phyloP scores from a whole-genome alignment of 2,329 filamentous ascomycete species.

The Mollisia scopiformis region DNA sequence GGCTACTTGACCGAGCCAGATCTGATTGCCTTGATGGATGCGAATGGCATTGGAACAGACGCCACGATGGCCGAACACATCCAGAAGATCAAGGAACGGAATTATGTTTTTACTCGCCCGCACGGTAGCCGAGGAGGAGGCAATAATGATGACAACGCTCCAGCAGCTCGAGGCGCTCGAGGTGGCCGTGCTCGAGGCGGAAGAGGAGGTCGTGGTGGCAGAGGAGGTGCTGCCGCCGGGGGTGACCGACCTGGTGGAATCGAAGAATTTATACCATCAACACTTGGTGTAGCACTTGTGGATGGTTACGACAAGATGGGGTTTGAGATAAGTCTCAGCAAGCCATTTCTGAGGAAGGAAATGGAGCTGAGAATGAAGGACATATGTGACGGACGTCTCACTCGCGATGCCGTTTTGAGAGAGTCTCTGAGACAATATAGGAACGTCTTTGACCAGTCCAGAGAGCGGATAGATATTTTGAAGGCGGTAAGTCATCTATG shows the following conservation, averaged over 20 bases:
- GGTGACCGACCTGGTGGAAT: conserved; percentile 52
- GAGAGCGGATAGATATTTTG: conserved; percentile 71
- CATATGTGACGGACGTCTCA: conserved; percentile 86
- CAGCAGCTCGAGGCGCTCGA: conserved; percentile 41
- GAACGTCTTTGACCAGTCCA: conserved; percentile 81
- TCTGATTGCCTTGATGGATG: conserved; percentile 95
- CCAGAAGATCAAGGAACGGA: conserved; percentile 86
- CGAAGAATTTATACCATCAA: conserved; percentile 90
- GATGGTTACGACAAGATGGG: conserved; percentile 95
- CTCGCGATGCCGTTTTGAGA: conserved; percentile 73
- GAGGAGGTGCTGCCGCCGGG: conserved; percentile 38
- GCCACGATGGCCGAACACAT: conserved; percentile 99
- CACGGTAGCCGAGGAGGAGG: conserved; percentile 38
- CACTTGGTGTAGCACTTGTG: conserved; percentile 87
- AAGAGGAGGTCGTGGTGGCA: conserved; percentile 43
- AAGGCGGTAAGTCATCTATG: conserved; percentile 55
- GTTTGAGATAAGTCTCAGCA: conserved; percentile 88
- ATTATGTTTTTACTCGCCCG: conserved; percentile 76
- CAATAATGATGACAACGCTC: conserved; percentile 33
- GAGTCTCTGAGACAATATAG: conserved; percentile 88
- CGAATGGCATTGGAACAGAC: conserved; percentile 97
- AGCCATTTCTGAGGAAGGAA: conserved; percentile 95
- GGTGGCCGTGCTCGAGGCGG: conserved; percentile 46
- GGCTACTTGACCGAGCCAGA: conserved; percentile 93
- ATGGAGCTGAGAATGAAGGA: conserved; percentile 98